Base-by-base conservation (phyloP, 192 early-diverging fungal genomes). In the Coemansia reversa region DNA sequence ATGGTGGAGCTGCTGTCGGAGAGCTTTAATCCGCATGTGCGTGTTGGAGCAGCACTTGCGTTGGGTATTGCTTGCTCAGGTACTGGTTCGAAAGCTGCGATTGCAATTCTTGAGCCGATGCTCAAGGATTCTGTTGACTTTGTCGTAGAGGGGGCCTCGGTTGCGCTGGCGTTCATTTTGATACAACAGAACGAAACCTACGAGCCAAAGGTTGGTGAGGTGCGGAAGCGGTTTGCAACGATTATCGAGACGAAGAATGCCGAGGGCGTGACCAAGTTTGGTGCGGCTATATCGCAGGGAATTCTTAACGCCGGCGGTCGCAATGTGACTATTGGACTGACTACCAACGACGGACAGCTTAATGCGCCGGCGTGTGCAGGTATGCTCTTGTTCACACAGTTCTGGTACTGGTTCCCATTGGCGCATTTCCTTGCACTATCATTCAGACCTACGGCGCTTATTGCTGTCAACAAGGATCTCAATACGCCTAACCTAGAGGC, bases 361-460 rank as follows among this genome's bases (percentile, higher is more conserved):
- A 92, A 93, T 67, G 96, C 95, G 85, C 86, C 90, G n/a, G 93
- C 96, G 20, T 92, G 97, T 70, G 95, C 94, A n/a, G 97, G 97
- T 22, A 95, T 96, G 89, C 93, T 94, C 9, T 85, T 99, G 29
- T 99, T 99, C 67, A 93, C 94, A 23, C 96, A 99, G 83, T 98
- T 97, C 79, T 99, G 97, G 97, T 95, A 95, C 86, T 99, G 97
- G 97, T 98, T 92, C 83, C 97, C 97, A 35, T 79, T 98, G 67
- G 90, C 91, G 27, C 97, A 98, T 82, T 98, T 99, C 74, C 70
- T 99, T 62, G 86, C 91, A 56, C 86, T 99, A 76, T 84, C 96
- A 7, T 97, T 99, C 70, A 92, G 88, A 39, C 96, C 97, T 5
- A 99, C 97, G 2, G 94, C 90, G 35, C 73, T 99, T 35, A 97